Conservation (phyloP, 192 early-diverging fungal species). For the Backusella tuberculispora region DNA sequence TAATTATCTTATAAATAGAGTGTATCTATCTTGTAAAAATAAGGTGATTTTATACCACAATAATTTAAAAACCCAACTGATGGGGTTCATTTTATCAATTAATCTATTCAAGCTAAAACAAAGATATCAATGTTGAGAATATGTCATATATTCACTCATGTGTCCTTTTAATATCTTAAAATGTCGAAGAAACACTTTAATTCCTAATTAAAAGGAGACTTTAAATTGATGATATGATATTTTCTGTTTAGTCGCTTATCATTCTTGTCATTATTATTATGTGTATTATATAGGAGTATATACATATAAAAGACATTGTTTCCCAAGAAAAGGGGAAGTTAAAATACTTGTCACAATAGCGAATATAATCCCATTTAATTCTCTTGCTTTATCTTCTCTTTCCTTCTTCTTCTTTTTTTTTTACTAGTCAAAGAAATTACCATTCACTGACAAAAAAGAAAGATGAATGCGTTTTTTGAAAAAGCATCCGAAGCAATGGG, state of each 20-base stretch:
- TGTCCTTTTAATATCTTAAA: background rate
- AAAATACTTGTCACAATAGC: conserved; percentile 1
- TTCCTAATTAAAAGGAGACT: background rate
- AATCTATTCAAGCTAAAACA: background rate
- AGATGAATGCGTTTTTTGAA: conserved; percentile 24
- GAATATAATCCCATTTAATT: background rate
- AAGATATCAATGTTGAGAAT: no score
- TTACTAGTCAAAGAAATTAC: background rate
- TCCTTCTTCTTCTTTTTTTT: background rate
- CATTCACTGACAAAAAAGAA: background rate
- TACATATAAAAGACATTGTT: background rate
- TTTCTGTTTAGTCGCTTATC: no score
- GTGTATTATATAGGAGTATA: no score
- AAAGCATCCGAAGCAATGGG: conserved; percentile 29
- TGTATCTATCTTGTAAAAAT: background rate
- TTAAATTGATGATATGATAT: background rate
- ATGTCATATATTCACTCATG: background rate
- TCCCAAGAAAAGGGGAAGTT: background rate
- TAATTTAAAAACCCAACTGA: conserved; percentile 1
- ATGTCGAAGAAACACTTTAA: background rate
- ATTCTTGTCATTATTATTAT: no score
- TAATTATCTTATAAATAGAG: background rate
- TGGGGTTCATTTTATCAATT: background rate
- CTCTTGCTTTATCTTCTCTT: background rate
- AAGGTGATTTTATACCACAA: background rate